Conservation (phyloP, 345 rosid genomes). For the Mercurialis annua region DNA sequence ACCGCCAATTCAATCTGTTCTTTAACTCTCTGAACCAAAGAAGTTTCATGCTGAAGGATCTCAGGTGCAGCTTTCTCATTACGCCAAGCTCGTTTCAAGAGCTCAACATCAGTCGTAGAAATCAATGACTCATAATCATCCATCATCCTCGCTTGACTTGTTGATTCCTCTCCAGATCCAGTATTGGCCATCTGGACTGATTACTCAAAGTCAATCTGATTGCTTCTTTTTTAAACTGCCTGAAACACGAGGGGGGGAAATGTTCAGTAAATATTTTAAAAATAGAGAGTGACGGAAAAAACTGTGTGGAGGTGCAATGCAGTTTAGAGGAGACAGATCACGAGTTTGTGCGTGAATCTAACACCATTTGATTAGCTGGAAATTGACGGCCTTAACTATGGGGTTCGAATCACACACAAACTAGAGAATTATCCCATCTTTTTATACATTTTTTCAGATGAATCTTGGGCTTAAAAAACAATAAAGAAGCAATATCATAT, state of each 20-base stretch:
- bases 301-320: slow-evolving; percentile 4
- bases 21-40: slow-evolving; percentile 50
- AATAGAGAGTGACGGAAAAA: slow-evolving; percentile 12
- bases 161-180: slow-evolving; percentile 17
- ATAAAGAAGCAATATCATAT: not conserved
- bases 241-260: slow-evolving; percentile 16
- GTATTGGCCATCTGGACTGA: slow-evolving; percentile 26
- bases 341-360: slow-evolving; percentile 42
- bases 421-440: slow-evolving; percentile 19
- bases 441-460: not conserved
- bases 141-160: slow-evolving; percentile 10
- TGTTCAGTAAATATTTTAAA: not conserved
- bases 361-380: not conserved
- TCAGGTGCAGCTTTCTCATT: slow-evolving; percentile 94
- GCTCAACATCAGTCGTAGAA: slow-evolving; percentile 69
- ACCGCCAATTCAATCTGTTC: slow-evolving; percentile 66
- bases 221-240: not conserved
- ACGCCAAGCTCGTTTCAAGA: slow-evolving; percentile 70
- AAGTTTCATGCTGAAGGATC: slow-evolving; percentile 58
- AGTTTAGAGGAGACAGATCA: slow-evolving; percentile 16
- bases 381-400: slow-evolving; percentile 22
- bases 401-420: slow-evolving; percentile 27
- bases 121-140: slow-evolving; percentile 55
- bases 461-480: too few species aligned
- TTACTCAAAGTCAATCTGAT: not conserved